Evolutionary conservation across 306 rosid genomes (phyloP).

Genomic region (Psophocarpus tetragonolobus): DNA sequence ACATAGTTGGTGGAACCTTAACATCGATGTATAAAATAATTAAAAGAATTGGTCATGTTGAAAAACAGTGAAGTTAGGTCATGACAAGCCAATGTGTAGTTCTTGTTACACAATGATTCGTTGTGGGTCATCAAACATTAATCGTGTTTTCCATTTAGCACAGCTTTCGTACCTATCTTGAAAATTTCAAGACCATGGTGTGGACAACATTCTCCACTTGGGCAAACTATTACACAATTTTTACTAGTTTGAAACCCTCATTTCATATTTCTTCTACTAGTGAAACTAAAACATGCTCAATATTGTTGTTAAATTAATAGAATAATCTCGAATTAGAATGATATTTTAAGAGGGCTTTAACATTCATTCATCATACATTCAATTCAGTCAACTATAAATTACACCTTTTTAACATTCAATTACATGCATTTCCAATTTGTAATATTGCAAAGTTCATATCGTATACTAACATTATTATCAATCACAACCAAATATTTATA

Average conservation of each 20-base stretch:
- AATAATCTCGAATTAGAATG: no score
- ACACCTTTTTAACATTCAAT: no score
- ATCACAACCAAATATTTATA: no score
- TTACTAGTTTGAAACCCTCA: neutral
- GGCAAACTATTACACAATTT: neutral
- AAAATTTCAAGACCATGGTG: neutral
- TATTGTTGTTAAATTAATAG: no score
- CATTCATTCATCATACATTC: no score
- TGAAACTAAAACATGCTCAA: neutral
- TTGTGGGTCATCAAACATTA: constrained; percentile 34
- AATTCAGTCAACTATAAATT: no score
- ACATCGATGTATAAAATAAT: no score
- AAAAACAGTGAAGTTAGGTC: constrained; percentile 58
- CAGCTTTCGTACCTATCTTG: neutral
- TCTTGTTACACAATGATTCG: constrained; percentile 22
- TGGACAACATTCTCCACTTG: constrained; percentile 17
- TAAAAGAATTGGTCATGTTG: neutral
- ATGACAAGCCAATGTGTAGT: constrained; percentile 19
- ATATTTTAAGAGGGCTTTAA: no score
- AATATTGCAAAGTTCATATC: no score
- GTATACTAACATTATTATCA: no score
- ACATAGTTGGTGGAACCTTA: no score
- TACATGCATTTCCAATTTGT: no score
- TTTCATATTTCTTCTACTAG: neutral
- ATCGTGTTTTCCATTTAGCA: neutral